Percentiles rank a stretch among this genome's conserved stretches.
Evolutionary conservation across 495 filamentous ascomycete species (phyloP).

Genomic region (Neurospora hispaniola): DNA sequence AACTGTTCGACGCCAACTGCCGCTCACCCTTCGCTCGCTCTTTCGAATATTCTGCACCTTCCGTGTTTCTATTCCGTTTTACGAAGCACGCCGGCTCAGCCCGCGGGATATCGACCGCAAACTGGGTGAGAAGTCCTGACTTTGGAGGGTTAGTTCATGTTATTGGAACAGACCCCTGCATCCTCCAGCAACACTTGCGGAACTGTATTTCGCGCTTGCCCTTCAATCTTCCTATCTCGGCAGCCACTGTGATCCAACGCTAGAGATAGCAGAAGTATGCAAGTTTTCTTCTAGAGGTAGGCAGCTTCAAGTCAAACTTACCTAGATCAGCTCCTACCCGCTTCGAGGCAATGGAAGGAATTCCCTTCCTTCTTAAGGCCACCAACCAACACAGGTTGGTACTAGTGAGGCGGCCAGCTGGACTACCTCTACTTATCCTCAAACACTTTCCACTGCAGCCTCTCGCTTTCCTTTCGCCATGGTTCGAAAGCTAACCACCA

Average conservation of each 20-base stretch:
- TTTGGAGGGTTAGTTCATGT: not conserved
- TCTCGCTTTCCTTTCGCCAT: not conserved
- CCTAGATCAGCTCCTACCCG: not conserved
- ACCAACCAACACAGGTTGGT: not conserved
- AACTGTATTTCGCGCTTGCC: conserved; percentile 12
- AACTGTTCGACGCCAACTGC: not conserved
- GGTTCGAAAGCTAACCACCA: not conserved
- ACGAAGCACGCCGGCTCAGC: not conserved
- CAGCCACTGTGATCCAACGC: not conserved
- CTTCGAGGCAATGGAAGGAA: not conserved
- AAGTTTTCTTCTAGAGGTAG: not conserved
- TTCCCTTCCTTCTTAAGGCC: not conserved
- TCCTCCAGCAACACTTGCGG: conserved; percentile 1
- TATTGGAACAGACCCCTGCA: not conserved
- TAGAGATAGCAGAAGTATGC: not conserved
- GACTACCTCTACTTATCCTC: not conserved
- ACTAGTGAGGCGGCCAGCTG: not conserved
- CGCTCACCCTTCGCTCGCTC: not conserved
- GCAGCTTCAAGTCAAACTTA: not conserved
- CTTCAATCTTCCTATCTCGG: not conserved
- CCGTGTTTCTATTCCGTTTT: not conserved
- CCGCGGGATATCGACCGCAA: not conserved
- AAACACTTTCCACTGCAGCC: not conserved
- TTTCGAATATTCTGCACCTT: not conserved
- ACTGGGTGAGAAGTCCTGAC: not conserved